Base-by-base conservation (phyloP, 1,139 yeast species). In the Magnusiomyces fungicola region DNA sequence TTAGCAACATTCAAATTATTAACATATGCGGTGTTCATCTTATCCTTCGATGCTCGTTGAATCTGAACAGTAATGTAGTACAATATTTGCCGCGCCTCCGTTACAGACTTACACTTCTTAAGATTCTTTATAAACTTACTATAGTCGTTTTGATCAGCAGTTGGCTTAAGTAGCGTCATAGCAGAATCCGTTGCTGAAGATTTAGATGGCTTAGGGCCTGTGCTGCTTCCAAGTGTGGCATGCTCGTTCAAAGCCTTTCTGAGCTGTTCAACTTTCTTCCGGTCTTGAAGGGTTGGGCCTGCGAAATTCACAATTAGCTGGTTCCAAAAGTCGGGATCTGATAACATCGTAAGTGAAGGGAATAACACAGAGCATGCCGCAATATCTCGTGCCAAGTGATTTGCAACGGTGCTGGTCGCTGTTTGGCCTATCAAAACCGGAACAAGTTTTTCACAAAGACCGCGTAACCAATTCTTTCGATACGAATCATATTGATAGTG, bases 251-350 rank as follows among this genome's bases (percentile, higher is more conserved):
- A 70, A 0, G 86, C 87, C 18, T 78, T 79, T 53, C 95, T 70
- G 18, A 89, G 72, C 56, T 80, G 78, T 55, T 82, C 79, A 0
- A 89, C 95, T 59, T 86, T 89, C 38, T 78, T 78, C 54, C 90
- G 73, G 58, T 88, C 94, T 55, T 80, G 81, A 60, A 90, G 70
- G 24, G 83, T 77, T 30, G 76, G 78, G 0, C 88, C 83, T 2
- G 86, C 78, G 2, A 76, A 64, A 48, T 77, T 76, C 5, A 81
- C 80, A 19, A 88, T 73, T 47, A 74, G 61, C 50, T 79, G 74
- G 61, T 89, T 90, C 77, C 83, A 83, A 54, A 80, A 84, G 61
- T 88, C 95, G 1, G 92, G 79, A 51, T 85, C 92, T 0, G 83
- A 70, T 0, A 84, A 59, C 70, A 83, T 75, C 22, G 70, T 65